Evolutionary conservation across 2,329 filamentous ascomycete genomes (phyloP), one percentile per base, ranked within the genome.

Genomic region (Davidsoniella australis): DNA sequence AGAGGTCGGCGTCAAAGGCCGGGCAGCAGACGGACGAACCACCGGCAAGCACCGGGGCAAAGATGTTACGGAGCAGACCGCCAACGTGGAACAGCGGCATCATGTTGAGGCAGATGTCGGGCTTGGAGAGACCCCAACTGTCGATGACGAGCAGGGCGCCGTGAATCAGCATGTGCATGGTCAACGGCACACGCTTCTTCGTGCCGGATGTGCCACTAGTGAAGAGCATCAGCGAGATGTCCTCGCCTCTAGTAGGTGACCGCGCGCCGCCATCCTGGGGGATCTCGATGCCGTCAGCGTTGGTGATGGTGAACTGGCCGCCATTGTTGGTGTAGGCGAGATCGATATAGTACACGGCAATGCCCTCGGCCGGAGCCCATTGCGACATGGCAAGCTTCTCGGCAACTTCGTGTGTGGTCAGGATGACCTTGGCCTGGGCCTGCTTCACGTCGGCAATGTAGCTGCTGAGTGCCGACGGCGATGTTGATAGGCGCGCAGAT

Each of bases 71-170:
- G 26, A 75, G 62, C 6, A 76, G 61, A 10, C 72, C 72, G 41
- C 72, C 72, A 17, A 73, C 63, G 58, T 76, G 72, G 57, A 74
- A 72, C 5, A 77, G 59, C 0, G 73, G 72, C 72, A 76, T 76
- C 68, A 75, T 74, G 56, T 76, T 76, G 20, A 75, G 57, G 56
- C 72, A 76, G 0, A 67, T 63, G 55, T 75, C 72, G 1, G 59
- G 57, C 2, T 62, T 56, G 1, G 59, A 65, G 16, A 76, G 56
- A 2, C 67, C 68, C 69, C 72, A 75, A 0, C 70, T 73, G 16
- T 72, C 66, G 24, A 73, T 68, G 4, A 75, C 71, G 50, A 70
- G 70, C 2, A 66, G 63, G 3, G 73, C 67, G 2, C 73, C 72
- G 6, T 65, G 62, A 7, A 75, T 59, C 46, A 76, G 66, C 2